Evolutionary conservation across 2,329 filamentous ascomycete species (phyloP).

Genomic region (Colletotrichum spaethianum): DNA sequence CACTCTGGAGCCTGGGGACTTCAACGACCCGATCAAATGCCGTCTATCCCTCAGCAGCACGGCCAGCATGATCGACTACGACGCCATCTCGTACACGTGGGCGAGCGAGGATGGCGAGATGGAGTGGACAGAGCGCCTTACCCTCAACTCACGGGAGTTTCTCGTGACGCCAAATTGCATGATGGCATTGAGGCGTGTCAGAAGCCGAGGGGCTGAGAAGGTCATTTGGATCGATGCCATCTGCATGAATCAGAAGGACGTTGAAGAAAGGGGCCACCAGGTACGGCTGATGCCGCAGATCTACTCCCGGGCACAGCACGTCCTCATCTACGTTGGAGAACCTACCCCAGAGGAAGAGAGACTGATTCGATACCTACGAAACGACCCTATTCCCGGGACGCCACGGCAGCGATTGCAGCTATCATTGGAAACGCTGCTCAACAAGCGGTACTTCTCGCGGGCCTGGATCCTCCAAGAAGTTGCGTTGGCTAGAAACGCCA

Average conservation of each 20-base stretch:
- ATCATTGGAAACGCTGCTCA: neutral
- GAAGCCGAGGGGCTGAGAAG: neutral
- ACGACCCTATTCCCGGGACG: neutral
- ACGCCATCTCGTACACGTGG: conserved; percentile 56
- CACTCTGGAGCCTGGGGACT: neutral
- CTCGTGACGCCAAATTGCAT: conserved; percentile 11
- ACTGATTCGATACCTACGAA: neutral
- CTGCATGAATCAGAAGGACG: conserved; percentile 43
- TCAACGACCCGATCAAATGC: conserved; percentile 1
- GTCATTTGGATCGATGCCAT: conserved; percentile 43
- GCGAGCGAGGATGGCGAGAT: conserved; percentile 42
- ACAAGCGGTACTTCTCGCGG: conserved; percentile 17
- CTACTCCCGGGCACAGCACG: conserved; percentile 33
- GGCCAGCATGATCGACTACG: conserved; percentile 43
- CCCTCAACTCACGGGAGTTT: neutral
- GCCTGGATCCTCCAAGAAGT: conserved; percentile 48
- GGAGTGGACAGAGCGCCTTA: neutral
- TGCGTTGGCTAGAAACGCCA: conserved; percentile 38
- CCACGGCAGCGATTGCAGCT: neutral
- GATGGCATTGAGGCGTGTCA: conserved; percentile 5
- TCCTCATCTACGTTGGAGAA: conserved; percentile 38
- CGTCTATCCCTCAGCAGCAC: neutral
- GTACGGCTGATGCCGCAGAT: conserved; percentile 42
- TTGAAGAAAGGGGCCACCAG: conserved; percentile 40
- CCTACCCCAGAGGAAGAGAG: conserved; percentile 41